Evolutionary conservation across 1,284 basidiomycete species (phyloP).

Genomic region (Gomphus sp.): DNA sequence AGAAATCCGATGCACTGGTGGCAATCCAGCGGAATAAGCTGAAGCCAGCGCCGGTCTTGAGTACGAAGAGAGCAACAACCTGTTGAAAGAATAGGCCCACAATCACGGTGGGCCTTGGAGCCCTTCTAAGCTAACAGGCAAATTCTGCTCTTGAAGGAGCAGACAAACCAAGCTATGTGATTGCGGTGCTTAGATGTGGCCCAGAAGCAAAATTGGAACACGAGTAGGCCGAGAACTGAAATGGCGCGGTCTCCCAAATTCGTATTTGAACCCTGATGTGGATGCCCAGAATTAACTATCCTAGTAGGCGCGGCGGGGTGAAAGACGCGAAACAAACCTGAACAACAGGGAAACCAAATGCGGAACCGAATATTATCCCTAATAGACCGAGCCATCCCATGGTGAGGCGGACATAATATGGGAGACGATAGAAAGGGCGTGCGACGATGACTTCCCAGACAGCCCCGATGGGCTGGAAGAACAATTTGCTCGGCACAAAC

Average conservation of each 20-base stretch:
- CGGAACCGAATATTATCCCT: slow-evolving; percentile 70
- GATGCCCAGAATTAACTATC: not conserved
- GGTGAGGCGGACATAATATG: slow-evolving; percentile 43
- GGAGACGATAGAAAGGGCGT: slow-evolving; percentile 62
- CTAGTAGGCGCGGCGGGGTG: not conserved
- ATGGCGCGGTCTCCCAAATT: slow-evolving; percentile 71
- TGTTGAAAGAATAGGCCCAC: slow-evolving; percentile 82
- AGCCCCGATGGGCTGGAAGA: slow-evolving; percentile 55
- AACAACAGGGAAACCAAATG: slow-evolving; percentile 65
- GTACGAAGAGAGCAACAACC: slow-evolving; percentile 75
- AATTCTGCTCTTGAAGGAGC: not conserved
- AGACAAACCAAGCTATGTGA: slow-evolving; percentile 53
- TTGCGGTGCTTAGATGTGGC: slow-evolving; percentile 49
- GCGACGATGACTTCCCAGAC: slow-evolving; percentile 58
- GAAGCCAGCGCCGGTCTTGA: slow-evolving; percentile 75
- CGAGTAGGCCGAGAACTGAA: slow-evolving; percentile 66
- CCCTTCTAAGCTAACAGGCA: slow-evolving; percentile 11
- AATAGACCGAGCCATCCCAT: slow-evolving; percentile 70
- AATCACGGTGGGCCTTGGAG: slow-evolving; percentile 65
- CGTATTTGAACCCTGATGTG: slow-evolving; percentile 32
- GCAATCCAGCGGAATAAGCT: slow-evolving; percentile 77
- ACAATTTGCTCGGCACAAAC: slow-evolving; percentile 60
- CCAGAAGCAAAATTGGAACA: slow-evolving; percentile 72
- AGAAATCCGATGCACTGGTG: slow-evolving; percentile 62
- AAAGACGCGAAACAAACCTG: slow-evolving; percentile 32